A percentile compares a stretch with the other conserved stretches of the same genome.
Conservation (phyloP, 257 asterid species). For the Solanum dulcamara region DNA sequence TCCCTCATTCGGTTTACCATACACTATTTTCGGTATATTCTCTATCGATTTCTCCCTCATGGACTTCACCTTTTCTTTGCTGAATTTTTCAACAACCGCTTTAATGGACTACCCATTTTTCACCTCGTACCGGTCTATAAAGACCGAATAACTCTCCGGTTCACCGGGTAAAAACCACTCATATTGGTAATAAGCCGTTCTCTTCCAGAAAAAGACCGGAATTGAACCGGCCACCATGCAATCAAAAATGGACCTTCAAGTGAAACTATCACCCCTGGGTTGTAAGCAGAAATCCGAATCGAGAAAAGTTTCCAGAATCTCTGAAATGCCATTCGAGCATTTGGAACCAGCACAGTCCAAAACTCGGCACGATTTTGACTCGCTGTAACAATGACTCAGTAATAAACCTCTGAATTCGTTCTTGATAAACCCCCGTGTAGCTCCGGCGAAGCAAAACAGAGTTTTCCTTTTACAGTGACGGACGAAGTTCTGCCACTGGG, state of each 20-base stretch:
- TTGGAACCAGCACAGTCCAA: constrained; percentile 57
- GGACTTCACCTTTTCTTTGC: constrained; percentile 24
- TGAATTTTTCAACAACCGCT: constrained; percentile 26
- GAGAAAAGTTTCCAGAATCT: constrained; percentile 48
- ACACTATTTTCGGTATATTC: constrained; percentile 41
- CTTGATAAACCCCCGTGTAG: constrained; percentile 43
- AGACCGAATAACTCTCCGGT: constrained; percentile 64
- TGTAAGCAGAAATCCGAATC: constrained; percentile 74
- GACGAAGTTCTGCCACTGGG: constrained; percentile 50
- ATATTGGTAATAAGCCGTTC: constrained; percentile 67
- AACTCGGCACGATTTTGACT: constrained; percentile 45
- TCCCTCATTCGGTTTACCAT: constrained; percentile 35
- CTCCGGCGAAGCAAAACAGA: constrained; percentile 63
- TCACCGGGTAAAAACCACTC: constrained; percentile 66
- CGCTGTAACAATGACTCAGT: constrained; percentile 39
- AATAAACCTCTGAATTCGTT: constrained; percentile 54
- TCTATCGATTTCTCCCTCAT: constrained; percentile 68
- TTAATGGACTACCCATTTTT: constrained; percentile 46
- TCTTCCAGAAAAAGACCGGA: constrained; percentile 80
- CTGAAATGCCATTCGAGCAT: constrained; percentile 59
- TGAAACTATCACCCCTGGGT: constrained; percentile 79
- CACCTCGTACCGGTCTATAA: constrained; percentile 52
- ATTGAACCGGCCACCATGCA: constrained; percentile 93
- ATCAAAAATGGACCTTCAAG: constrained; percentile 73
- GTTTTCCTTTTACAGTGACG: constrained; percentile 23